Base-by-base conservation (phyloP, 225 moss, liverwort and hornwort species). In the Sphagnum tenellum region DNA sequence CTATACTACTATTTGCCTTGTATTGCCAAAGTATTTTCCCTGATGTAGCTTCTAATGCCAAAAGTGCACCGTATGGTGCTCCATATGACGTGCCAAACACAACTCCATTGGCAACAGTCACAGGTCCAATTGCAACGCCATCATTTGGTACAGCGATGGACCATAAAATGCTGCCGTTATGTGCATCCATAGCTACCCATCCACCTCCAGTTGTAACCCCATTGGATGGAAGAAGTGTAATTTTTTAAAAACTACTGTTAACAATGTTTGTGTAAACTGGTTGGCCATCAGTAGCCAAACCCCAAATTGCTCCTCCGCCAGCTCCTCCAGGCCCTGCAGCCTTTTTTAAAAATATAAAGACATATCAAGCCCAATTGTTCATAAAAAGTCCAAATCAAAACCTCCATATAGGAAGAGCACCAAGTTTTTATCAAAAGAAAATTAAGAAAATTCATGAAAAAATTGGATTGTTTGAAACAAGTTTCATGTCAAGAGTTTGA, bases 161-260 rank as follows among this genome's bases (percentile, higher is more conserved):
- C 75, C 78, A 75, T 45, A 74, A 10, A n/a, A 75, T 55, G 2
- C 12, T 14, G 1, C 74, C 71, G 0, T 56, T 71, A 3, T 63
- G 65, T 11, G 71, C 77, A 56, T 74, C 65, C 63, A 81, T 63
- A 48, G 72, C 77, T 3, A 81, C 69, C 71, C 74, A 81, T 1
- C 74, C 77, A 2, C 77, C 77, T 47, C 73, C 51, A 2, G 1
- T 2, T n/a, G 56, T 58, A 5, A 71, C 63, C 4, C 12, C 46
- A 4, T 4, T 63, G 0, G 57, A 57, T 0, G 70, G 75, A 0
- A 63, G 48, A 0, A 75, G 56, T 5, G 62, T 76, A 50, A 66
- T 67, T 2, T 49, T 56, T 0, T 0, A 0, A 44, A 53, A 5
- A 0, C 9, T 2, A 51, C 51, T 12, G 12, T 76, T 76, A 44